Evolutionary conservation across 352 stramenopile genomes (phyloP).

Genomic region (Elongisporangium undulatum): DNA sequence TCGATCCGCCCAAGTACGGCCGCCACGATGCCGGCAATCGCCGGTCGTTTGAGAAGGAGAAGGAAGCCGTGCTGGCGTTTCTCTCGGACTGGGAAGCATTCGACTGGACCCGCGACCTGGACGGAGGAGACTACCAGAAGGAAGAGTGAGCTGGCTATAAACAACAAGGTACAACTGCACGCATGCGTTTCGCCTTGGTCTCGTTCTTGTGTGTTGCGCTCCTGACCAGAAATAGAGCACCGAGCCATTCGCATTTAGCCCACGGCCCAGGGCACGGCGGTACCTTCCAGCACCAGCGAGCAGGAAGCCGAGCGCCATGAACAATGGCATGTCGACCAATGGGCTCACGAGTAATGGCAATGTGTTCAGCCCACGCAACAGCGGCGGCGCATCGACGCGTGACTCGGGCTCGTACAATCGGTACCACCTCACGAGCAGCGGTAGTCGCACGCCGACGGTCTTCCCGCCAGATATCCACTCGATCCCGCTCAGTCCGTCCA

Average conservation of each 20-base stretch:
- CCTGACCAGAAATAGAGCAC: not conserved
- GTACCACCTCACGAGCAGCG: slow-evolving; percentile 31
- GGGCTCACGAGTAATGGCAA: not conserved
- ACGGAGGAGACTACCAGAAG: slow-evolving; percentile 45
- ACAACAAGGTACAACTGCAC: not conserved
- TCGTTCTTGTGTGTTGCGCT: not conserved
- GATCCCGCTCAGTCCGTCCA: slow-evolving; percentile 60
- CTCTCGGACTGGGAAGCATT: slow-evolving; percentile 63
- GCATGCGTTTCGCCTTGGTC: not conserved
- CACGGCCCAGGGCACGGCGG: not conserved
- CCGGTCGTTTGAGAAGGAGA: slow-evolving; percentile 49
- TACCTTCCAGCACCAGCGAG: not conserved
- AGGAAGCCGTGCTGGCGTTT: slow-evolving; percentile 54
- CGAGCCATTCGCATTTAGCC: not conserved
- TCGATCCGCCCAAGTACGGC: slow-evolving; percentile 61
- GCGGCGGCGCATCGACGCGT: slow-evolving; percentile 1
- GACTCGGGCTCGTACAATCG: slow-evolving; percentile 16
- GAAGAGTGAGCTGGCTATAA: slow-evolving; percentile 5
- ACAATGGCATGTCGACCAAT: slow-evolving; percentile 5
- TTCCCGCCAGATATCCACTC: slow-evolving; percentile 47
- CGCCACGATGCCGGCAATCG: slow-evolving; percentile 28
- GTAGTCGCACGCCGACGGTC: slow-evolving; percentile 36
- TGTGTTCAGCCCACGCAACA: slow-evolving; percentile 14
- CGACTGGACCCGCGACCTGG: slow-evolving; percentile 71
- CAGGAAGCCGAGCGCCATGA: slow-evolving; percentile 6